These are phyloP conservation scores for Crotalaria pallida DNA, from an alignment of 306 rosid genomes.

Conservation along the genomic window DNA sequence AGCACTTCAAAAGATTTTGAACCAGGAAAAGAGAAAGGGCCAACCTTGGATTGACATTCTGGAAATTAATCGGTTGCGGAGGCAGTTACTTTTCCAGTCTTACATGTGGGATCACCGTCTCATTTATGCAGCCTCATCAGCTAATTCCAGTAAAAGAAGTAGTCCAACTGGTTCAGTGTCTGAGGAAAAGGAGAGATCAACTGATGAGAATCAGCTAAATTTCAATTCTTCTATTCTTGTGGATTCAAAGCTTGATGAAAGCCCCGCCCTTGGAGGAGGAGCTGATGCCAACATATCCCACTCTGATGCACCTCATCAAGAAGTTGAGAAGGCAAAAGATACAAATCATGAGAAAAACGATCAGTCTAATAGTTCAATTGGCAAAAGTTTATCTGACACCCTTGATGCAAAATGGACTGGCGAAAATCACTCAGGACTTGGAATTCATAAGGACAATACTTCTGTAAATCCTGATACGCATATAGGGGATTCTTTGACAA, in stretches of 20 bases:
- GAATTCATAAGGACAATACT: constrained; percentile 35
- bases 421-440: constrained; percentile 41
- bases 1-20: constrained; percentile 50
- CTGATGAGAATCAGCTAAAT: constrained; percentile 37
- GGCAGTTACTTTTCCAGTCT: constrained; percentile 82
- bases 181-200: constrained; percentile 38
- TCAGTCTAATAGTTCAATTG: constrained; percentile 22
- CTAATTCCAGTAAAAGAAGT: constrained; percentile 26
- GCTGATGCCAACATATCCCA: constrained; percentile 27
- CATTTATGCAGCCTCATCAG: constrained; percentile 37
- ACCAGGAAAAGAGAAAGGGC: constrained; percentile 47
- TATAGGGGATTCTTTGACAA: constrained; percentile 36
- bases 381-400: constrained; percentile 61
- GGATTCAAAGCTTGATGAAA: constrained; percentile 27
- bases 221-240: constrained; percentile 33
- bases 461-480: constrained; percentile 34
- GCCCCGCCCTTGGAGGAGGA: constrained; percentile 33
- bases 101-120: constrained; percentile 85
- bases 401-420: constrained; percentile 91
- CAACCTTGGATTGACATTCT: constrained; percentile 72
- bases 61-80: constrained; percentile 70
- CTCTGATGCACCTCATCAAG: constrained; percentile 30
- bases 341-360: constrained; percentile 32
- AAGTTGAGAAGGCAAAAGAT: constrained; percentile 21
- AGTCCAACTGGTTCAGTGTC: constrained; percentile 32